Evolutionary conservation across 192 early-diverging fungal species (phyloP).

Genomic region (Tieghemiomyces parasiticus): DNA sequence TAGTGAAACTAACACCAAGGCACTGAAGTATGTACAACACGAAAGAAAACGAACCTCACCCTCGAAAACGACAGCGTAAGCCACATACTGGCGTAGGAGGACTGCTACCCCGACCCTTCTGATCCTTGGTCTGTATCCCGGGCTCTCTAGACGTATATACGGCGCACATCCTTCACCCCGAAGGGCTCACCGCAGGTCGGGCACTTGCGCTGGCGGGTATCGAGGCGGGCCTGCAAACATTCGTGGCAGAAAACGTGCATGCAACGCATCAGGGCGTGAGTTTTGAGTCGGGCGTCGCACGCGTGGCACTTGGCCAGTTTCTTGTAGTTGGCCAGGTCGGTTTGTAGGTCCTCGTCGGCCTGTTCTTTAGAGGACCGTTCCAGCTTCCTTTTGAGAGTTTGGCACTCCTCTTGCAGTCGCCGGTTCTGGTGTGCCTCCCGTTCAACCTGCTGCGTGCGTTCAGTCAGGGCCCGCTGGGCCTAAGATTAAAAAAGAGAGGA

Average conservation of each 20-base stretch:
- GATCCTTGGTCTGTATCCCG: no score
- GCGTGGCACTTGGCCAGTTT: slow-evolving; percentile 81
- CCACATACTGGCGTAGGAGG: no score
- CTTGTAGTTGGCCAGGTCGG: slow-evolving; percentile 38
- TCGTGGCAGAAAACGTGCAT: slow-evolving; percentile 95
- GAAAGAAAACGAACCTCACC: no score
- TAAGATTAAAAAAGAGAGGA: slow-evolving; percentile 22
- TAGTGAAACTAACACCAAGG: no score
- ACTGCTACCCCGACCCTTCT: no score
- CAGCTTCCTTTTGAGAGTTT: slow-evolving; percentile 36
- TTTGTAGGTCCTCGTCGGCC: slow-evolving; percentile 43
- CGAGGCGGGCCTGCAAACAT: slow-evolving; percentile 74
- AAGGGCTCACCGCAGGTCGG: slow-evolving; percentile 81
- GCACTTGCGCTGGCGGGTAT: slow-evolving; percentile 86
- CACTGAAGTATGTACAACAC: no score
- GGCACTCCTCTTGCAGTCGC: slow-evolving; percentile 40
- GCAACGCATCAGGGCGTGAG: slow-evolving; percentile 64
- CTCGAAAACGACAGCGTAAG: no score
- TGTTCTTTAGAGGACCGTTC: slow-evolving; percentile 46
- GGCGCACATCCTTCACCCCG: slow-evolving; percentile 60
- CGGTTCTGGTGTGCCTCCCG: slow-evolving; percentile 38
- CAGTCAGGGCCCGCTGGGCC: slow-evolving; percentile 38
- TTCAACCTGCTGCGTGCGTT: slow-evolving; percentile 43
- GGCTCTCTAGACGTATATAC: no score
- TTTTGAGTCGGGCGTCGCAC: slow-evolving; percentile 76